phyloP scores from a whole-genome alignment of 345 rosid genomes.

The Populus euphratica region DNA sequence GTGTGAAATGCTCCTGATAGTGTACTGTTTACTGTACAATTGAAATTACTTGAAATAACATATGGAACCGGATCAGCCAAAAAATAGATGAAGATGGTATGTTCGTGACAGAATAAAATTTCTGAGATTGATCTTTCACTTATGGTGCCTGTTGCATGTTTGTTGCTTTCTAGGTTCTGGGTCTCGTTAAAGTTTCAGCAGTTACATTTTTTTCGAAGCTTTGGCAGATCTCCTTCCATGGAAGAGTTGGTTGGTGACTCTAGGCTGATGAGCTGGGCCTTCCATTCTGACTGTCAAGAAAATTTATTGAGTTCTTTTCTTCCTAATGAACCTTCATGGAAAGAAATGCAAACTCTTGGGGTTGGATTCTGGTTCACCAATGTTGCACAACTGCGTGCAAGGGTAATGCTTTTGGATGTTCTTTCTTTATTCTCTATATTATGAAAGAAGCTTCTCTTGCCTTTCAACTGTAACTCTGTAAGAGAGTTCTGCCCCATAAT shows the following conservation, averaged over 20 bases:
- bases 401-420: slow-evolving; percentile 42
- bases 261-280: slow-evolving; percentile 74
- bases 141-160: no score
- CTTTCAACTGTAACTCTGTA: slow-evolving; percentile 2
- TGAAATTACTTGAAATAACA: no score
- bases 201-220: slow-evolving; percentile 46
- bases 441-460: background rate
- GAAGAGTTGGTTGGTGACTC: slow-evolving; percentile 66
- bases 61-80: no score
- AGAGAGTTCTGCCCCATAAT: slow-evolving; percentile 1
- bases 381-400: slow-evolving; percentile 60
- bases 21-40: no score
- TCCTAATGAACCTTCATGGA: slow-evolving; percentile 78
- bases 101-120: no score
- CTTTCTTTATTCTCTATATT: background rate
- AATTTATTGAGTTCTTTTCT: slow-evolving; percentile 55
- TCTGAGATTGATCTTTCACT: no score
- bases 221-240: slow-evolving; percentile 53
- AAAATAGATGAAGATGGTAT: no score
- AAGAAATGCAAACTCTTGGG: slow-evolving; percentile 74
- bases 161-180: slow-evolving; percentile 69
- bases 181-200: slow-evolving; percentile 68
- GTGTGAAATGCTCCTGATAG: no score
- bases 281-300: slow-evolving; percentile 92
- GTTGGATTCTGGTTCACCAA: slow-evolving; percentile 85